phyloP scores from a whole-genome alignment of 2,329 filamentous ascomycete genomes.

The Alternaria burnsii region DNA sequence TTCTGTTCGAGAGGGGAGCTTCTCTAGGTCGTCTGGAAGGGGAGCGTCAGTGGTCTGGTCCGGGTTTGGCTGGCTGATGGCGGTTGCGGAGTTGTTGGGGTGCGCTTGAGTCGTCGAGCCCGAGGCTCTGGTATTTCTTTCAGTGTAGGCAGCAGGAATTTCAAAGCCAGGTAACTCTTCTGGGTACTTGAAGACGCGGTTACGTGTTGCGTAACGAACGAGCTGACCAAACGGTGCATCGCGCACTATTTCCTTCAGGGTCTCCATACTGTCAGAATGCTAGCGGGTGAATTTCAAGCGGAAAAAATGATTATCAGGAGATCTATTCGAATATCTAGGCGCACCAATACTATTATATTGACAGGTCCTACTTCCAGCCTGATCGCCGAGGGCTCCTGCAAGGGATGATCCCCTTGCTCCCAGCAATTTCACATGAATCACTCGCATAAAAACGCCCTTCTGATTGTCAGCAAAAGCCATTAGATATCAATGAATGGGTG shows the following conservation, averaged over 20 bases:
- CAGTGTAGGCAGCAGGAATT: slow-evolving; percentile 55
- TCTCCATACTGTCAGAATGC: neutral
- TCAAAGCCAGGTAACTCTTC: slow-evolving; percentile 67
- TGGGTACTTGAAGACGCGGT: slow-evolving; percentile 65
- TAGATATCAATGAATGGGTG: neutral
- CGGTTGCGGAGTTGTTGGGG: slow-evolving; percentile 18
- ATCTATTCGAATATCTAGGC: too few species aligned
- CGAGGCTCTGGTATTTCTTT: neutral
- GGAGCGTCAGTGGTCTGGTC: neutral
- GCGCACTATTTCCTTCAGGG: slow-evolving; percentile 51
- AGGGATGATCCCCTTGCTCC: neutral
- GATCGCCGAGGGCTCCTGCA: neutral
- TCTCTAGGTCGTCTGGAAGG: neutral
- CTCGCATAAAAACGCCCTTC: neutral
- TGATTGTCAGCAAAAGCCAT: neutral
- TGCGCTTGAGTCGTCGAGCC: neutral
- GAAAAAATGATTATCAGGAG: too few species aligned
- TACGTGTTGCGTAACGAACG: slow-evolving; percentile 63
- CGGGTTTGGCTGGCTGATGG: slow-evolving; percentile 11
- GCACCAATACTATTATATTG: neutral
- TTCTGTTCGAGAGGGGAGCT: neutral
- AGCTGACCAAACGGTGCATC: slow-evolving; percentile 68
- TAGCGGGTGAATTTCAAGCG: neutral
- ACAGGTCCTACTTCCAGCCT: neutral
- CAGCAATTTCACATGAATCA: neutral